Percentiles rank a stretch among this genome's conserved stretches.
Conservation (phyloP, 1,139 yeast genomes). For the Eremothecium coryli region DNA sequence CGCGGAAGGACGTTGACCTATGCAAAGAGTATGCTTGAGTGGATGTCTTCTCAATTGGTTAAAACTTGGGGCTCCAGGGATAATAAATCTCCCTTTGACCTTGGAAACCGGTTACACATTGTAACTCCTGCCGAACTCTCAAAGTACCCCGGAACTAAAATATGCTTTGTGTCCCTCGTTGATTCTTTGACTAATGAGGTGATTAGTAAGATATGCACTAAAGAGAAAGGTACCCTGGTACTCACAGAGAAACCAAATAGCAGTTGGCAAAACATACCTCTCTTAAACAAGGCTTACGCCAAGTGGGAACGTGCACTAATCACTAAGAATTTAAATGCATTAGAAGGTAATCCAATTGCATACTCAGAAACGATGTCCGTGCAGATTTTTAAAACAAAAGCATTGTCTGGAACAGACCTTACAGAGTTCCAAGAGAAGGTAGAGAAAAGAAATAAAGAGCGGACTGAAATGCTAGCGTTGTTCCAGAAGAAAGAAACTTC, state of each 20-base stretch:
- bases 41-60: slow-evolving; percentile 81
- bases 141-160: slow-evolving; percentile 60
- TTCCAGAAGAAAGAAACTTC: slow-evolving; percentile 16
- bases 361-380: slow-evolving; percentile 17
- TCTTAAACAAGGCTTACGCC: slow-evolving; percentile 35
- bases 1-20: slow-evolving; percentile 72
- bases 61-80: slow-evolving; percentile 71
- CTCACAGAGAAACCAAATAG: slow-evolving; percentile 50
- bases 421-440: slow-evolving; percentile 40
- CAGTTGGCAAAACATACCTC: slow-evolving; percentile 7
- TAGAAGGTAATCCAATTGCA: slow-evolving; percentile 20
- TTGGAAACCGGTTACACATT: slow-evolving; percentile 50
- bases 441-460: slow-evolving; percentile 32
- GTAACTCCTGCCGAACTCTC: slow-evolving; percentile 51
- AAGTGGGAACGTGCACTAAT: slow-evolving; percentile 47
- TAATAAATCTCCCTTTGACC: slow-evolving; percentile 55
- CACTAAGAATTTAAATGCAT: slow-evolving; percentile 34
- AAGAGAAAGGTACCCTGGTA: slow-evolving; percentile 59
- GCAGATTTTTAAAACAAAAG: slow-evolving; percentile 28
- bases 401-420: slow-evolving; percentile 43
- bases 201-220: slow-evolving; percentile 48
- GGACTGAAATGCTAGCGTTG: slow-evolving; percentile 23
- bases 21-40: slow-evolving; percentile 85
- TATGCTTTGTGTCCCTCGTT: slow-evolving; percentile 71
- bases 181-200: slow-evolving; percentile 33